These are phyloP conservation scores for Neoboletus brunneissimus DNA, from an alignment of 768 basidiomycete species.

Conservation along the genomic window DNA sequence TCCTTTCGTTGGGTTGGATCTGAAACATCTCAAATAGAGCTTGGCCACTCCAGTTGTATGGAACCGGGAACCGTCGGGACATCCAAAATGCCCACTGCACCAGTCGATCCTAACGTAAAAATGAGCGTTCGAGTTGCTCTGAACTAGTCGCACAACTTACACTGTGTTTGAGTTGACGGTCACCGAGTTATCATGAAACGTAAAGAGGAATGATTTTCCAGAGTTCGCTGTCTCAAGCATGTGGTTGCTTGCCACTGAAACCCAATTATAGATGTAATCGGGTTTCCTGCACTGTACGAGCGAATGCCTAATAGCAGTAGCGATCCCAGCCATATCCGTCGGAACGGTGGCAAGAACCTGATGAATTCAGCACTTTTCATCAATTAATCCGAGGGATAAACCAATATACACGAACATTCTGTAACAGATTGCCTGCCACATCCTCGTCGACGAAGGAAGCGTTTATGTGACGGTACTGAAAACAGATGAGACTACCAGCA, in stretches of 20 bases:
- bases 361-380: background rate
- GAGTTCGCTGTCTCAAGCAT: slow-evolving; percentile 22
- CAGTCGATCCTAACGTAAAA: slow-evolving; percentile 19
- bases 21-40: slow-evolving; percentile 24
- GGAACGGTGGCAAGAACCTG: slow-evolving; percentile 17
- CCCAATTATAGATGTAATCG: slow-evolving; percentile 17
- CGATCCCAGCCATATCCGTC: slow-evolving; percentile 17
- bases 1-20: slow-evolving; percentile 22
- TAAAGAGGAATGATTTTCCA: slow-evolving; percentile 16
- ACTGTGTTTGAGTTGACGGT: slow-evolving; percentile 23
- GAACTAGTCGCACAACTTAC: slow-evolving; percentile 7
- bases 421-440: slow-evolving; percentile 20
- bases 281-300: slow-evolving; percentile 12
- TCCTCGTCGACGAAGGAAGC: slow-evolving; percentile 18
- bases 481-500: background rate
- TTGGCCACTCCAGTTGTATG: slow-evolving; percentile 15
- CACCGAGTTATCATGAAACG: slow-evolving; percentile 4
- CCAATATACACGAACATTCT: slow-evolving; percentile 15
- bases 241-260: slow-evolving; percentile 15
- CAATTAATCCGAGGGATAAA: background rate
- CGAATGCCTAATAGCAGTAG: slow-evolving; percentile 16
- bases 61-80: slow-evolving; percentile 17
- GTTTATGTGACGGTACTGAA: slow-evolving; percentile 19
- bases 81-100: slow-evolving; percentile 22
- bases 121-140: background rate